Evolutionary conservation across 2,329 filamentous ascomycete species (phyloP).

Genomic region (Fusarium falciforme): DNA sequence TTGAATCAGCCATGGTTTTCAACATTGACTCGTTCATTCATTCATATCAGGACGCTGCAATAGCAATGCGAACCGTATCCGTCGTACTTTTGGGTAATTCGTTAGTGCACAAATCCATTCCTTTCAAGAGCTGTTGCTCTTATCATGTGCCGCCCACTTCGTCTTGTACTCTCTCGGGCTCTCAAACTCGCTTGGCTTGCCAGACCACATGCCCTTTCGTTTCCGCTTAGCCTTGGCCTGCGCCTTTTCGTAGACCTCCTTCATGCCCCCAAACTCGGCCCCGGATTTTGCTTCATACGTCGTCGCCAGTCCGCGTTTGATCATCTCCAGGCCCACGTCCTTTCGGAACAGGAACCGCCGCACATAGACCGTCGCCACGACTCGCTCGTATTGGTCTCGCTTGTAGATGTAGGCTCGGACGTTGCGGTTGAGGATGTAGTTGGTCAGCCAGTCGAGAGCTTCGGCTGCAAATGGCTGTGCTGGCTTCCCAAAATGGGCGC

Average conservation of each 20-base stretch:
- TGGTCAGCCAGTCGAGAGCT: constrained; percentile 82
- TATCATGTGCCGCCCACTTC: constrained; percentile 45
- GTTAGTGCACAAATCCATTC: constrained; percentile 3
- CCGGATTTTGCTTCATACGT: constrained; percentile 94
- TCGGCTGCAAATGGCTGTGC: constrained; percentile 87
- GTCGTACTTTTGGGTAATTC: not conserved
- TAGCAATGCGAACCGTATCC: constrained; percentile 10
- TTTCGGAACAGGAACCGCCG: constrained; percentile 74
- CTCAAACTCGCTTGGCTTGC: constrained; percentile 73
- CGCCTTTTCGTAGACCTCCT: constrained; percentile 72
- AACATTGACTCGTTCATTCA: not conserved
- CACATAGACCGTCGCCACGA: constrained; percentile 87
- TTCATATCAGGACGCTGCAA: constrained; percentile 1
- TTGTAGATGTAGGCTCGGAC: constrained; percentile 87
- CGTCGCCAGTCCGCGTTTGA: constrained; percentile 85
- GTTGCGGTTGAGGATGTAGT: constrained; percentile 75
- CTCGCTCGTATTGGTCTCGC: constrained; percentile 90
- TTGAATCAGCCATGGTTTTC: not conserved
- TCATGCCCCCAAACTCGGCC: constrained; percentile 84
- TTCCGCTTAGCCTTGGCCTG: constrained; percentile 74
- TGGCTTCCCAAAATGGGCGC: constrained; percentile 89
- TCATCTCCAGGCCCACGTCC: constrained; percentile 91
- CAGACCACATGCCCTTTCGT: constrained; percentile 81
- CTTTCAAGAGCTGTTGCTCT: constrained; percentile 32
- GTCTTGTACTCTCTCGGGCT: constrained; percentile 91